Conservation (phyloP, 2,329 filamentous ascomycete species). For the Stachybotrys echinatus region DNA sequence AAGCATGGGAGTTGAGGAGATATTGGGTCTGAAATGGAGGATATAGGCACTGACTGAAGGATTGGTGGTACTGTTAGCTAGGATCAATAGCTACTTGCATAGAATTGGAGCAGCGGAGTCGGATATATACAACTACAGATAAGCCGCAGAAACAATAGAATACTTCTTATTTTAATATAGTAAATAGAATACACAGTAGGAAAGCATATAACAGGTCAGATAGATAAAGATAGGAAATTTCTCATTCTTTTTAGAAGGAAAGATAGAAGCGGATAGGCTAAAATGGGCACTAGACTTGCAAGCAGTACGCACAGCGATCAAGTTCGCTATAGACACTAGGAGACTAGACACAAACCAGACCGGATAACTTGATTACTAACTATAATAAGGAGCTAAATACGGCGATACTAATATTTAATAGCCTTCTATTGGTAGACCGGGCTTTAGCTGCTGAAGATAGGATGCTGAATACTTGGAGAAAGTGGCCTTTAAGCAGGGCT, state of each 20-base stretch:
- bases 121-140: conserved; percentile 1
- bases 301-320: too few relatives aligned
- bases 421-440: background rate
- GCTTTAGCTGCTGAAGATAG: too few relatives aligned
- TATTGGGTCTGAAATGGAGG: too few relatives aligned
- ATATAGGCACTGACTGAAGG: too few relatives aligned
- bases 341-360: background rate
- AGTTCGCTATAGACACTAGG: conserved; percentile 6
- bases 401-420: background rate
- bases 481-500: too few relatives aligned
- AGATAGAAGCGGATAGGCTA: conserved; percentile 2
- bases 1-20: background rate
- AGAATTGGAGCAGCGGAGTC: conserved; percentile 5
- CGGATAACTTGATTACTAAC: too few relatives aligned
- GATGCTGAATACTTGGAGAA: too few relatives aligned
- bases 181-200: conserved; percentile 1
- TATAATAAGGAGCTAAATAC: background rate
- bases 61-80: too few relatives aligned
- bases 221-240: conserved; percentile 5
- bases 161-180: conserved; percentile 5
- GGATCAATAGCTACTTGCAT: background rate
- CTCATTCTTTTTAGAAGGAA: conserved; percentile 7
- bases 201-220: conserved; percentile 1
- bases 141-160: conserved; percentile 4
- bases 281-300: conserved; percentile 6